Percentiles rank a stretch among this genome's conserved stretches.
phyloP scores from a whole-genome alignment of 306 rosid genomes.

The Sechiopsis laciniata region DNA sequence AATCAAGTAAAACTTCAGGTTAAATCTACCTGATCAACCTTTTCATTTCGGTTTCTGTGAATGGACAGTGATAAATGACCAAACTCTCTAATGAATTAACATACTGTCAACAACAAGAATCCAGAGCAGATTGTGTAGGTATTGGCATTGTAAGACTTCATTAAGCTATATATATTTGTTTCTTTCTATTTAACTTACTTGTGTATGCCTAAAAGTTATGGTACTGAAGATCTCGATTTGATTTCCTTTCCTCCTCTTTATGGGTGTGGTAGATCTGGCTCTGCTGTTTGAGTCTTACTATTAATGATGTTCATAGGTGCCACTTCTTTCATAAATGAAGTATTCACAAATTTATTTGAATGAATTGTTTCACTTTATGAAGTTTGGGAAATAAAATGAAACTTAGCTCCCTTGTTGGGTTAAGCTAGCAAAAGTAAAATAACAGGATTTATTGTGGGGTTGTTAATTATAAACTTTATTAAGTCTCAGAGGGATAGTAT shows the following conservation, averaged over 20 bases:
- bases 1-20: neutral
- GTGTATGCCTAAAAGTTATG: constrained; percentile 10
- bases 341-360: neutral
- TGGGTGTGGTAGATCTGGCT: constrained; percentile 4
- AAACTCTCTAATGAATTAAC: neutral
- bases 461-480: too few species aligned
- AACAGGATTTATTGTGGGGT: too few species aligned
- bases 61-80: neutral
- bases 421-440: too few species aligned
- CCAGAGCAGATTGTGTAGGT: constrained; percentile 16
- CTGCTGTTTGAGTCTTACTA: neutral
- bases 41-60: constrained; percentile 14
- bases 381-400: neutral
- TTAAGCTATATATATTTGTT: constrained; percentile 17
- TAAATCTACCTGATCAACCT: neutral
- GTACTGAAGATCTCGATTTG: constrained; percentile 5
- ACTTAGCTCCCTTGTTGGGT: neutral
- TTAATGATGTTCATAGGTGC: neutral
- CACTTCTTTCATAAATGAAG: too few species aligned
- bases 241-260: neutral
- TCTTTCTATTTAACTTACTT: constrained; percentile 20
- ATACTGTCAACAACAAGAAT: constrained; percentile 11
- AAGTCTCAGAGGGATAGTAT: too few species aligned
- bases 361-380: neutral
- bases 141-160: neutral